Base-by-base conservation (phyloP, 371 early-diverging fungal species). In the Actinomucor elegans region DNA sequence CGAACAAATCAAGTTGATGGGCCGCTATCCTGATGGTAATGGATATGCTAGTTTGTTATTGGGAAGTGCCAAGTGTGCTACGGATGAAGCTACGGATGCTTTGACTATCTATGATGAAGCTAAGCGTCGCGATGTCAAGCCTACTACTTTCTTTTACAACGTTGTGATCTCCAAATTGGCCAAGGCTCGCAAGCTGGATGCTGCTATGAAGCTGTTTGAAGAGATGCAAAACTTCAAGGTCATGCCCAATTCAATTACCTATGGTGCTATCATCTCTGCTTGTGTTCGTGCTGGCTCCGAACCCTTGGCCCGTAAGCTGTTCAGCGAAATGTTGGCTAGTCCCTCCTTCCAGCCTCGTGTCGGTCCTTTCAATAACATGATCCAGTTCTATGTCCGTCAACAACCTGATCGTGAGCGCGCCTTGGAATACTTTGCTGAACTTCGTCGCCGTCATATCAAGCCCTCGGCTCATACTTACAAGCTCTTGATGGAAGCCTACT, bases 401-500 rank as follows among this genome's bases (percentile, higher is more conserved):
- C 75, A 81, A 41, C 81, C 71, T 24, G 69, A 80, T 50, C 79
- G 86, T 17, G 65, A 69, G 15, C 70, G 73, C 4, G 84, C 73
- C 6, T 57, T 85, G 17, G 65, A 73, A 9, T 85, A 82, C 56
- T 80, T 80, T 44, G 54, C 62, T 3, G 77, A 81, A 51, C 65
- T 83, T 53, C 67, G 70, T 29, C 64, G 70, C 21, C 75, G 79
- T 15, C 67, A 66, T 27, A 70, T 85, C 53, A 58, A 70, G 41
- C 86, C 84, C 3, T 80, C 83, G 1, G 71, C 79, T n/a, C 84
- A 85, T 43, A 83, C 83, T 10, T 83, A 80, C 63, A 83, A 82
- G 45, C 52, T 85, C 2, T 55, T 85, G 44, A 83, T 85, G 58
- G 86, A 85, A 47, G 79, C 77, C 9, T 81, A 81, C 48, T 75